Evolutionary conservation across 2,329 filamentous ascomycete species (phyloP).

Genomic region (Calonectria pseudoturangicola): DNA sequence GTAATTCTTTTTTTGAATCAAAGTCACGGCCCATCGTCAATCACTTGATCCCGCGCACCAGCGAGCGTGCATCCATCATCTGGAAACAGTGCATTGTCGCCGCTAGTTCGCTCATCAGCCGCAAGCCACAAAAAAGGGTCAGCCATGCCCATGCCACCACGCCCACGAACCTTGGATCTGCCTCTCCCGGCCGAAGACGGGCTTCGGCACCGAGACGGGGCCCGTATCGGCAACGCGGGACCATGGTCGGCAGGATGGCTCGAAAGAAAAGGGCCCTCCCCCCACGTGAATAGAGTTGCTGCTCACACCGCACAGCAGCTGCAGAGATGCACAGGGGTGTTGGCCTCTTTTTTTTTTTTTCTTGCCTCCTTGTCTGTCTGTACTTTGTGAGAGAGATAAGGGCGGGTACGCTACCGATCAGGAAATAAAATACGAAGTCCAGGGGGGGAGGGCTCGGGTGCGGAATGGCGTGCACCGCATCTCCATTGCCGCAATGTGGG

Average conservation of each 20-base stretch:
- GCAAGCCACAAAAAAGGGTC: conserved; percentile 11
- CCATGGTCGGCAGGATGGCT: conserved; percentile 4
- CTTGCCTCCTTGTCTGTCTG: neutral
- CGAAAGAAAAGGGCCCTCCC: neutral
- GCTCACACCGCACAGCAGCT: neutral
- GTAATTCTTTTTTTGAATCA: too few relatives aligned
- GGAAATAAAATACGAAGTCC: conserved; percentile 8
- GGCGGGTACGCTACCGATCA: conserved; percentile 21
- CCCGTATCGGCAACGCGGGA: conserved; percentile 24
- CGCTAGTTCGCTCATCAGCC: conserved; percentile 13
- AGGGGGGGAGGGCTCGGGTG: neutral
- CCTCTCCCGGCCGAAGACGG: conserved; percentile 45
- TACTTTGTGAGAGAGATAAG: conserved; percentile 12
- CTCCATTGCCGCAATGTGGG: conserved; percentile 5
- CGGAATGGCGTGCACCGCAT: conserved; percentile 11
- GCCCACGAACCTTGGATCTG: neutral
- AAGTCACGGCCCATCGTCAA: too few relatives aligned
- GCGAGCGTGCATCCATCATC: too few relatives aligned
- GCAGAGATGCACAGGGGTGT: neutral
- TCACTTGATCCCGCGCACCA: too few relatives aligned
- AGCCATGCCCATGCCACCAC: neutral
- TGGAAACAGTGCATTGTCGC: too few relatives aligned
- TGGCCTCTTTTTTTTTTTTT: neutral
- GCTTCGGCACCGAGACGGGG: conserved; percentile 46
- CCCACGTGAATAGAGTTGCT: conserved; percentile 23